Evolutionary conservation across 2,329 filamentous ascomycete species (phyloP).

Genomic region (Ascochyta fabae): DNA sequence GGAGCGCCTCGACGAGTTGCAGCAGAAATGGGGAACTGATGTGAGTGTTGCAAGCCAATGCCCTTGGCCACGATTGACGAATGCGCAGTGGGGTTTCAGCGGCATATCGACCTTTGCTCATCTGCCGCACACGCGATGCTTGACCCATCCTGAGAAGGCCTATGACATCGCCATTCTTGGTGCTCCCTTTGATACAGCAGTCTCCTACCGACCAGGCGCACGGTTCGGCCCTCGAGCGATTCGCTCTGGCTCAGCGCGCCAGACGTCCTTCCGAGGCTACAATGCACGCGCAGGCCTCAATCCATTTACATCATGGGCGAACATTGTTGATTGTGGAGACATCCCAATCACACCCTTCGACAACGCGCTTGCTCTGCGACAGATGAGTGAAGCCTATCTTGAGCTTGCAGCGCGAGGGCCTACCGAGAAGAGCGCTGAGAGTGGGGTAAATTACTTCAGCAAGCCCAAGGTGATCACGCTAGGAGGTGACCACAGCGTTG

Average conservation of each 20-base stretch:
- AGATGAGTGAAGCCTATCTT: constrained; percentile 82
- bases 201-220: constrained; percentile 53
- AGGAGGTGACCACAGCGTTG: constrained; percentile 59
- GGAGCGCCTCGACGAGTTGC: constrained; percentile 40
- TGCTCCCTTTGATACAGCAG: constrained; percentile 58
- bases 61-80: constrained; percentile 12
- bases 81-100: constrained; percentile 66
- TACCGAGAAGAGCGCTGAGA: constrained; percentile 45
- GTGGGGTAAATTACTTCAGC: constrained; percentile 50
- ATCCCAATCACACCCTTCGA: constrained; percentile 87
- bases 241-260: constrained; percentile 79
- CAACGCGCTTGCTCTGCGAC: constrained; percentile 78
- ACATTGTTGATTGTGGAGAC: constrained; percentile 86
- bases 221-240: constrained; percentile 90
- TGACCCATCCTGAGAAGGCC: constrained; percentile 52
- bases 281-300: constrained; percentile 84
- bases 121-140: constrained; percentile 55
- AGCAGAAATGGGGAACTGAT: constrained; percentile 52
- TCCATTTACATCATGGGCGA: constrained; percentile 80
- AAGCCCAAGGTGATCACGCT: constrained; percentile 57
- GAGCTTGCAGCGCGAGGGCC: constrained; percentile 65
- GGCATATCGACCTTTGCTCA: constrained; percentile 68
- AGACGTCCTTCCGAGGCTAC: constrained; percentile 80
- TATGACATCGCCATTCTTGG: constrained; percentile 59
- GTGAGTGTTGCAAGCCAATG: constrained; percentile 24